phyloP scores from a whole-genome alignment of 345 rosid genomes.

The Melaleuca quinquenervia region DNA sequence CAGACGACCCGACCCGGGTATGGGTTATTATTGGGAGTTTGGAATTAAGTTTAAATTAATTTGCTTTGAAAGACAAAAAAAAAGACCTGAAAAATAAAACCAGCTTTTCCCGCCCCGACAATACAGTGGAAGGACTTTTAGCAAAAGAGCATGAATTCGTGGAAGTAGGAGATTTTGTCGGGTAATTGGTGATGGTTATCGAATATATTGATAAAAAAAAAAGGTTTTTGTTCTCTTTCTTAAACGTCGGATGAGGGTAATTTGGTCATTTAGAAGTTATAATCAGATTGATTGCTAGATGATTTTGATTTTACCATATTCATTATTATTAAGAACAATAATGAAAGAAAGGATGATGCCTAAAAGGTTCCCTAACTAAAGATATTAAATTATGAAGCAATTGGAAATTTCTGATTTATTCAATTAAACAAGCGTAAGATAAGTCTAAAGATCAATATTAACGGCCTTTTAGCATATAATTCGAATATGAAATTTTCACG shows the following conservation, averaged over 20 bases:
- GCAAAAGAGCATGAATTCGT: too few relatives aligned
- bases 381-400: neutral
- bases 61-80: too few relatives aligned
- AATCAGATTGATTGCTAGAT: neutral
- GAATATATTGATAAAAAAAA: neutral
- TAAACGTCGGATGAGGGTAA: neutral
- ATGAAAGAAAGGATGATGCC: neutral
- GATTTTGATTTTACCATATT: neutral
- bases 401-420: neutral
- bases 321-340: neutral
- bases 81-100: too few relatives aligned
- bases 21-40: too few relatives aligned
- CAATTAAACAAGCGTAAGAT: neutral
- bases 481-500: fast-evolving
- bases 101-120: too few relatives aligned
- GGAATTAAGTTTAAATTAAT: too few relatives aligned
- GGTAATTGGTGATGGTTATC: neutral
- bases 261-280: neutral
- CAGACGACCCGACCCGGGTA: neutral
- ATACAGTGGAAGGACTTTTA: too few relatives aligned
- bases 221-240: too few relatives aligned
- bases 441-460: neutral
- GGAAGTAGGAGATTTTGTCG: too few relatives aligned
- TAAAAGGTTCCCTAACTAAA: neutral
- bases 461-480: neutral